Evolutionary conservation across 2,329 filamentous ascomycete species (phyloP).

Genomic region (Pseudogymnoascus sp.): DNA sequence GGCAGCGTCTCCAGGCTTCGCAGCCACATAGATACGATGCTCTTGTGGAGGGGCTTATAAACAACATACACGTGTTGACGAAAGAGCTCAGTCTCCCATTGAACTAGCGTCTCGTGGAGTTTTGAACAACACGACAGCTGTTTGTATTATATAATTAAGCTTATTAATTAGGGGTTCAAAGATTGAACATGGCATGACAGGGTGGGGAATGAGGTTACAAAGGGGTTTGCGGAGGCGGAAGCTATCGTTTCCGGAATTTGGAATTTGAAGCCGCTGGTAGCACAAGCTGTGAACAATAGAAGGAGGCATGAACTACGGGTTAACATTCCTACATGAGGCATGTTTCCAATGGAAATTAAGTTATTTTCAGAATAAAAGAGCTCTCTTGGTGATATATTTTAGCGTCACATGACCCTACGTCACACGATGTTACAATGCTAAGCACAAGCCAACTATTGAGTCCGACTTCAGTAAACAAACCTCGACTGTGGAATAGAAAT

Average conservation of each 20-base stretch:
- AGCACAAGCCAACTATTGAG: slow-evolving; percentile 1
- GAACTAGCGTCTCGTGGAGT: background rate
- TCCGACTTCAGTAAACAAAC: slow-evolving; percentile 1
- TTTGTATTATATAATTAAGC: slow-evolving; percentile 7
- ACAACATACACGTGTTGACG: slow-evolving; percentile 48
- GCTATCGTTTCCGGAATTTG: background rate
- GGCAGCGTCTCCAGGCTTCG: slow-evolving; percentile 44
- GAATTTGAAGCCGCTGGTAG: background rate
- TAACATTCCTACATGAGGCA: background rate
- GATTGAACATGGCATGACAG: background rate
- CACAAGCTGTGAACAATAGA: background rate
- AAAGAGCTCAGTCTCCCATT: background rate
- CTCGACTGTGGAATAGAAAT: background rate
- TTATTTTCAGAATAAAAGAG: background rate
- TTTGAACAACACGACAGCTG: background rate
- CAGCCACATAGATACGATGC: slow-evolving; percentile 56
- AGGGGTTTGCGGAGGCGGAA: background rate
- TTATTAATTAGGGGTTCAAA: slow-evolving; percentile 3
- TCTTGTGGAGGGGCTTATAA: slow-evolving; percentile 65
- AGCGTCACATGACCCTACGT: slow-evolving; percentile 1
- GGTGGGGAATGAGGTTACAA: background rate
- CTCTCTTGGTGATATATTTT: background rate
- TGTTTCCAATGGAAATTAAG: background rate
- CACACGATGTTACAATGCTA: background rate
- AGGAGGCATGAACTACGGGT: background rate